Evolutionary conservation across 768 basidiomycete species (phyloP), one percentile per base, ranked within the genome.

Genomic region (Omphalotus guepiniiformis): DNA sequence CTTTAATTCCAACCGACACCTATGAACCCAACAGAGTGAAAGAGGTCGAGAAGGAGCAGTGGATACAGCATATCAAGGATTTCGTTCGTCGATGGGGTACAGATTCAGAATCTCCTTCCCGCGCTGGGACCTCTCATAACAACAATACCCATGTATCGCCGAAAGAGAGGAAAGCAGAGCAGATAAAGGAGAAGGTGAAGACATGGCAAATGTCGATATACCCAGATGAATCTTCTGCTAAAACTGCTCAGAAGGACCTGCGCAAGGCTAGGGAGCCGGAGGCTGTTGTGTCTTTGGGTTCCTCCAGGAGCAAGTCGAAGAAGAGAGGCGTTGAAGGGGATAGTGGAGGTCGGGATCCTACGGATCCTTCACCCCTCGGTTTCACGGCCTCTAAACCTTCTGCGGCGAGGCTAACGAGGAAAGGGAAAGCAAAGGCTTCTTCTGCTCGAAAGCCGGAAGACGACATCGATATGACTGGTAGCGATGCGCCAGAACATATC

Each of bases 141-240:
- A 45, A 36, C 37, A n/a, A n/a, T n/a, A n/a, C n/a, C n/a, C n/a
- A n/a, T n/a, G n/a, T n/a, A n/a, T n/a, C n/a, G 22, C 3, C 34
- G 15, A 46, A 19, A 19, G 44, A 46, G 16, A 21, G 15, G 16
- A 37, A 26, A 25, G 9, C 8, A 5, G 3, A 4, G 34, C 35
- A 13, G n/a, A 19, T 46, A 6, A 15, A 19, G n/a, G 44, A 46
- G 27, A 35, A 27, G 19, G 44, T 46, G 7, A 15, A 23, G n/a
- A 46, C n/a, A 12, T 46, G 44, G 44, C 42, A 44, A 22, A 29
- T 32, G n/a, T n/a, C n/a, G n/a, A n/a, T n/a, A n/a, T n/a, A n/a
- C n/a, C n/a, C n/a, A n/a, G n/a, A n/a, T n/a, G n/a, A n/a, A n/a
- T n/a, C n/a, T n/a, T n/a, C n/a, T n/a, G n/a, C n/a, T n/a, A n/a